Percentiles rank a stretch among this genome's conserved stretches.
Conservation (phyloP, 2,329 filamentous ascomycete species). For the Piedraia hortae region DNA sequence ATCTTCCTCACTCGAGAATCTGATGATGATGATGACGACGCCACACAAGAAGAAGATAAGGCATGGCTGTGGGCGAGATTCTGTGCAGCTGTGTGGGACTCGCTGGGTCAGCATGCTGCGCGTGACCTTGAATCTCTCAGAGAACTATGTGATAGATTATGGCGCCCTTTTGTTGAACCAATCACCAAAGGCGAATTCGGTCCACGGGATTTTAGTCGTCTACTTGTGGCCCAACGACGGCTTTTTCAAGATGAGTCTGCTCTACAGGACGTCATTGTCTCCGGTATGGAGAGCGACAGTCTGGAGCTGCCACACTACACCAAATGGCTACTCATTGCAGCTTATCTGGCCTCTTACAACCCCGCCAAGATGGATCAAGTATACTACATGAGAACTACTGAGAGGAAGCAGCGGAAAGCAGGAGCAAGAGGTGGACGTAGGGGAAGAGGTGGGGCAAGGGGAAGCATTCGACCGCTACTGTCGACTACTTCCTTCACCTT, state of each 20-base stretch:
- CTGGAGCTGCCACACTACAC: slow-evolving; percentile 40
- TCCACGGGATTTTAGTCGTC: slow-evolving; percentile 56
- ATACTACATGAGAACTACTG: slow-evolving; percentile 45
- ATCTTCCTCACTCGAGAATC: slow-evolving; percentile 15
- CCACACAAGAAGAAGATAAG: slow-evolving; percentile 28
- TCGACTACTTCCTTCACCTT: slow-evolving; percentile 50
- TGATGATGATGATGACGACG: slow-evolving; percentile 20
- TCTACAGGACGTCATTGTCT: slow-evolving; percentile 35
- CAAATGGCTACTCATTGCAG: slow-evolving; percentile 44
- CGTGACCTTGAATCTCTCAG: slow-evolving; percentile 50
- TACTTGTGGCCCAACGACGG: slow-evolving; percentile 42
- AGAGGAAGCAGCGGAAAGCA: neutral
- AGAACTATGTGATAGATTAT: slow-evolving; percentile 43
- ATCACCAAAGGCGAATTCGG: slow-evolving; percentile 45
- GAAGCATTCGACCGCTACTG: slow-evolving; percentile 14
- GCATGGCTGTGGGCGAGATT: slow-evolving; percentile 55
- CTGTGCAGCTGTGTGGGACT: slow-evolving; percentile 61
- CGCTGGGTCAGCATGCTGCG: slow-evolving; percentile 52
- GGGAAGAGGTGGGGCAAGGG: slow-evolving; percentile 19
- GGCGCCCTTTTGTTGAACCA: slow-evolving; percentile 61
- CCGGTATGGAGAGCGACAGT: slow-evolving; percentile 4
- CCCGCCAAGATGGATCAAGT: slow-evolving; percentile 41
- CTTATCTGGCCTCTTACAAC: slow-evolving; percentile 63
- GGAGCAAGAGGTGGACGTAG: slow-evolving; percentile 20
- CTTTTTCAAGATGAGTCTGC: slow-evolving; percentile 48